Evolutionary conservation across 2,329 filamentous ascomycete genomes (phyloP), one percentile per base, ranked within the genome.

Genomic region (Bimuria novae-zelandiae): DNA sequence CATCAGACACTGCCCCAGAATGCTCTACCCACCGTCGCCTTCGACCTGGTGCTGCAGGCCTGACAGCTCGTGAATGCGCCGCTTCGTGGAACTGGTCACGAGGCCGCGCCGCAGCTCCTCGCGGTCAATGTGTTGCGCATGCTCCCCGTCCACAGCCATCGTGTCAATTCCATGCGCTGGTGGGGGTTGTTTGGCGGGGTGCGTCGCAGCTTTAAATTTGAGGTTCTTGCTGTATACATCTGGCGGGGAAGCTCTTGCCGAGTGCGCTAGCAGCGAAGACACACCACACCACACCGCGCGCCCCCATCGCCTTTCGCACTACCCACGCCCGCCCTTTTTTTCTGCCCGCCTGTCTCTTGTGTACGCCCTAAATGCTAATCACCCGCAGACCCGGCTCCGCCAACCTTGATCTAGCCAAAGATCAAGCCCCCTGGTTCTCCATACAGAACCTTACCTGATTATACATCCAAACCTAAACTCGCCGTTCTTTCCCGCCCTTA

Each of bases 21-120:
- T 4, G 39, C 19, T 27, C n/a, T 10, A 65, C 76, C 68, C 70
- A 80, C 78, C 68, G 67, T 76, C 69, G 62, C 70, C 70, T 48
- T 69, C 67, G 55, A 79, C 69, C 55, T 72, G 71, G 42, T 77
- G 75, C 63, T 78, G 72, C 50, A 80, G 69, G 47, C 65, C 64
- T 39, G 75, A 71, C 37, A 81, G 73, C 68, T 79, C 76, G 27
- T 74, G 59, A 51, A 72, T 75, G 59, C 79, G 68, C 56, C 73
- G 72, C 69, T 80, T 80, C 41, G 78, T 80, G 25, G 77, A 79
- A 67, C 76, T 80, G 23, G 71, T 74, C 37, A 80, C 72, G 54
- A 80, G 70, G 47, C 67, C 72, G 54, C 71, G 69, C 49, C 77
- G 73, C 65, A 76, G 57, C 50, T 65, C 62, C 7, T 65, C 65